These are phyloP conservation scores for Schoenoplectus tabernaemontani DNA, from an alignment of 202 grass and related monocot genomes.

Conservation along the genomic window DNA sequence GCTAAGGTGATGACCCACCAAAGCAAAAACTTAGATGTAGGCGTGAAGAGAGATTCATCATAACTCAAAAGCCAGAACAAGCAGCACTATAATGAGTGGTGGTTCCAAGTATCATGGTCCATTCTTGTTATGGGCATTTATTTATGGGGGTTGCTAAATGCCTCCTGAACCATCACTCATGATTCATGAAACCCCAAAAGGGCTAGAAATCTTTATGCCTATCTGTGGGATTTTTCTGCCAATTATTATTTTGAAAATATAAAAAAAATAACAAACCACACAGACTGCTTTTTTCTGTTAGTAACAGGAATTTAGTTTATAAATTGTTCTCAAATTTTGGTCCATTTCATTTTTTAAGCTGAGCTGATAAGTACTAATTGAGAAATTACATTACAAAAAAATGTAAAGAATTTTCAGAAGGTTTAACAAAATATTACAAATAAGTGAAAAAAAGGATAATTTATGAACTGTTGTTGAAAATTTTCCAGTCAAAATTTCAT, in stretches of 20 bases:
- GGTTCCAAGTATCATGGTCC: slow-evolving; percentile 13
- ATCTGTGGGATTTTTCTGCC: neutral
- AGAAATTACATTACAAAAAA: neutral
- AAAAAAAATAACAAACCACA: neutral
- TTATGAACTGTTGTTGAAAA: too few species aligned
- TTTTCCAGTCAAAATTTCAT: too few species aligned
- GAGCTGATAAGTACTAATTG: neutral
- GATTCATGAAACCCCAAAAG: neutral
- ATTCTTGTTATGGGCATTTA: slow-evolving; percentile 21
- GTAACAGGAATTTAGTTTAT: neutral
- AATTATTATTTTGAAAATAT: neutral
- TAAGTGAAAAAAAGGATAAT: neutral
- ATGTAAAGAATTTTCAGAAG: neutral
- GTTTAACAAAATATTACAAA: neutral
- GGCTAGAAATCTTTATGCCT: neutral
- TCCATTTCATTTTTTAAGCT: too few species aligned
- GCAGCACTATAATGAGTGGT: slow-evolving; percentile 18
- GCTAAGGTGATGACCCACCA: slow-evolving; percentile 18
- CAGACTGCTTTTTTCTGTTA: neutral
- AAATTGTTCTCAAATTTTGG: neutral
- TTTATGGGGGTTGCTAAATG: slow-evolving; percentile 1
- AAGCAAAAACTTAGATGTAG: slow-evolving; percentile 20
- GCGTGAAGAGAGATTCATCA: slow-evolving; percentile 25
- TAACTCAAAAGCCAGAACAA: slow-evolving; percentile 11
- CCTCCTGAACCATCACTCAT: neutral